Evolutionary conservation across 1,284 basidiomycete species (phyloP).

Genomic region (Ganoderma resinaceum): DNA sequence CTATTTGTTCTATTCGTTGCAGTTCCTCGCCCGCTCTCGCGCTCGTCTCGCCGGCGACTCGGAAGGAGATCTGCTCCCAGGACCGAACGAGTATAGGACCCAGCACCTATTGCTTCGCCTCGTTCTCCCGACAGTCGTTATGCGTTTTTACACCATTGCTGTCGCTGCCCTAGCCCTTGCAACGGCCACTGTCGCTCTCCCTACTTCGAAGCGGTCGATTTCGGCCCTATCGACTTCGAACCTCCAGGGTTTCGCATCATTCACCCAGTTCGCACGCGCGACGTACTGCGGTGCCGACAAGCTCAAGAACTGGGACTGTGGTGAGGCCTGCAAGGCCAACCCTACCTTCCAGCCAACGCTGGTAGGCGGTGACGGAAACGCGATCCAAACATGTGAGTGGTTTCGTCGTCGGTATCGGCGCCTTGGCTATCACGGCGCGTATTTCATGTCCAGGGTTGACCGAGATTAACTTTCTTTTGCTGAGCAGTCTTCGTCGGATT

Average conservation of each 20-base stretch:
- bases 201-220: slow-evolving; percentile 30
- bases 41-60: background rate
- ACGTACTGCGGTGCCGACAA: slow-evolving; percentile 54
- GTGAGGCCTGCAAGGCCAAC: slow-evolving; percentile 51
- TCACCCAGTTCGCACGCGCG: slow-evolving; percentile 57
- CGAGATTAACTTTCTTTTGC: background rate
- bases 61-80: background rate
- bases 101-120: background rate
- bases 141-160: slow-evolving; percentile 22
- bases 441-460: background rate
- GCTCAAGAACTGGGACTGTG: slow-evolving; percentile 53
- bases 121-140: slow-evolving; percentile 8
- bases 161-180: slow-evolving; percentile 13
- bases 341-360: slow-evolving; percentile 52
- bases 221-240: slow-evolving; percentile 44
- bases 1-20: background rate
- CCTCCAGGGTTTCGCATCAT: slow-evolving; percentile 49
- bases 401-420: background rate
- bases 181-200: slow-evolving; percentile 21
- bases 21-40: background rate
- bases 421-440: background rate
- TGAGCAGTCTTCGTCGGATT: slow-evolving; percentile 53
- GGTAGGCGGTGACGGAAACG: slow-evolving; percentile 55
- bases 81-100: too few species aligned
- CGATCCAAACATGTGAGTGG: slow-evolving; percentile 50